Conservation (phyloP, 78 protist genomes). For the Pigoraptor vietnamica region DNA sequence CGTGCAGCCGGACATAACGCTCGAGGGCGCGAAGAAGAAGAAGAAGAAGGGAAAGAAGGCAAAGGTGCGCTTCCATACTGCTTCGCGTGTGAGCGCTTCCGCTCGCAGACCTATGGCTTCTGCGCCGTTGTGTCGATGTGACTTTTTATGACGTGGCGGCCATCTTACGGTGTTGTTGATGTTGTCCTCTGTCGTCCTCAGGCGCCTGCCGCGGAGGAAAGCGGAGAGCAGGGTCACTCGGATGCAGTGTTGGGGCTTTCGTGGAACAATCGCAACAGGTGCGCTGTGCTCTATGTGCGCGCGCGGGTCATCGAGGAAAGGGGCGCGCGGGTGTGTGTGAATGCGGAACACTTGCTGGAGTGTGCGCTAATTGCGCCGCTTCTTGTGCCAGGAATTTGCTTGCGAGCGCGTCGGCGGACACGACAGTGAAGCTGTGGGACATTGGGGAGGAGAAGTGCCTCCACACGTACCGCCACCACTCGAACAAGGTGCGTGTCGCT, state of each 20-base stretch:
- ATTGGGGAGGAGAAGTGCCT: slow-evolving; percentile 7
- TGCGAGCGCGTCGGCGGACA: slow-evolving; percentile 67
- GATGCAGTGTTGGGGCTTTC: slow-evolving; percentile 65
- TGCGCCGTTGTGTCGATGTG: background rate
- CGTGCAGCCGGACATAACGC: slow-evolving; percentile 37
- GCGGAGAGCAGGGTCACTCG: slow-evolving; percentile 27
- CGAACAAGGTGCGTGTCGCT: slow-evolving; percentile 22
- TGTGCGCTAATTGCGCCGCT: background rate
- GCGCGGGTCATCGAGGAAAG: background rate
- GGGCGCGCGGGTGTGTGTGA: background rate
- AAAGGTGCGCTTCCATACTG: background rate
- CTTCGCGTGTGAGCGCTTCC: background rate
- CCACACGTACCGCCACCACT: slow-evolving; percentile 44
- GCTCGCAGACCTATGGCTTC: background rate
- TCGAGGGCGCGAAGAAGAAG: slow-evolving; percentile 31
- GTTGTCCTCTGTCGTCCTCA: too few relatives aligned
- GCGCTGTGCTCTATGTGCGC: slow-evolving; percentile 3
- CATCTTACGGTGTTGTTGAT: too few relatives aligned
- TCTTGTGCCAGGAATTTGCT: slow-evolving; percentile 31
- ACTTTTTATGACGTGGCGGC: too few relatives aligned
- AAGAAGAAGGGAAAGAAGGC: slow-evolving; percentile 22
- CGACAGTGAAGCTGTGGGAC: slow-evolving; percentile 67
- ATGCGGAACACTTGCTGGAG: background rate
- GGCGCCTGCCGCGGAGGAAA: background rate
- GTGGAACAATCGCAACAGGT: slow-evolving; percentile 31